Evolutionary conservation across 1,284 basidiomycete genomes (phyloP).

Genomic region (Phaffia rhodozyma): DNA sequence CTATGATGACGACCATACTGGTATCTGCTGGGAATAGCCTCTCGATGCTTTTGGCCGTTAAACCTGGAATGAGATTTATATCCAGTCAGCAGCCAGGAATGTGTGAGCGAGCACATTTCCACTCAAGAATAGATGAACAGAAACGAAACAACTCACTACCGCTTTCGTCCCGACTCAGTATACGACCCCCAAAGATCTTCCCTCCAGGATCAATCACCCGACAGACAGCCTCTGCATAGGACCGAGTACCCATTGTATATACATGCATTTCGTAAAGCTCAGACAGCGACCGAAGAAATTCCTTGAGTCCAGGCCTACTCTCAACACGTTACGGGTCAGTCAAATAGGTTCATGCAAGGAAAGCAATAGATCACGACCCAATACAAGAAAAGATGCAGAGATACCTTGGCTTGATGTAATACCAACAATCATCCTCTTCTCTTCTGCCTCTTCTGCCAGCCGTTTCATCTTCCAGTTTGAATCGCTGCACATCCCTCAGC

Average conservation of each 20-base stretch:
- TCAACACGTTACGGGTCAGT: constrained; percentile 17
- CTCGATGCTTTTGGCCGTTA: constrained; percentile 81
- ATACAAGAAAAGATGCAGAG: constrained; percentile 24
- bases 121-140: background rate
- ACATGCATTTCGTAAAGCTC: constrained; percentile 94
- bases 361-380: background rate
- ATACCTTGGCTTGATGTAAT: constrained; percentile 92
- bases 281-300: constrained; percentile 61
- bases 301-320: constrained; percentile 66
- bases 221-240: constrained; percentile 92
- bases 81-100: background rate
- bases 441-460: constrained; percentile 30
- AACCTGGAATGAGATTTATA: constrained; percentile 38
- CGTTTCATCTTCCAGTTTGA: constrained; percentile 45
- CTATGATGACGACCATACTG: constrained; percentile 98
- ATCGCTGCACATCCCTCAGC: constrained; percentile 69
- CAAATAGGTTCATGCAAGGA: background rate
- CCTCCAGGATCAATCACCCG: constrained; percentile 82
- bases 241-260: constrained; percentile 97
- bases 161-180: constrained; percentile 88
- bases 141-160: constrained; percentile 45
- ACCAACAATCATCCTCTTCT: constrained; percentile 68
- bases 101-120: background rate
- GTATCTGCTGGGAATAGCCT: constrained; percentile 91
- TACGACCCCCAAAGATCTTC: constrained; percentile 70